Evolutionary conservation across 768 basidiomycete genomes (phyloP), one percentile per base, ranked within the genome.

Genomic region (Amanita pseudoporphyria): DNA sequence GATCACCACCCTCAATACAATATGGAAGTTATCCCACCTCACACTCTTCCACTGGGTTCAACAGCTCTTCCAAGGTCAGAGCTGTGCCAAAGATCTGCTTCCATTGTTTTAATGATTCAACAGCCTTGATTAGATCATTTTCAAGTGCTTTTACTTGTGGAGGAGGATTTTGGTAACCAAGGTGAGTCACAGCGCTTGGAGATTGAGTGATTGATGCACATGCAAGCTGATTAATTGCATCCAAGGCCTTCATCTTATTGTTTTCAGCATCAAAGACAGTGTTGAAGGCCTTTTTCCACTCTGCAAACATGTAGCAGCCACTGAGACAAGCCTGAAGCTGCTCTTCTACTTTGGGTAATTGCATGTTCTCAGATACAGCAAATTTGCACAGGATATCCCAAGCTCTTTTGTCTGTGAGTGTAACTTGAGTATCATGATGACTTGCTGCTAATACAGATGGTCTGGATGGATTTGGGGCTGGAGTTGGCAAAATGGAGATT

Each of bases 351-450:
- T 42, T 10, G 24, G 41, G 41, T 21, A 42, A 38, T 10, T 4
- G 7, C 10, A 38, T 38, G 26, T 28, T 28, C 4, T 37, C 45
- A 9, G 45, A 48, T 24, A 33, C 36, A 24, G 54, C 48, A 41
- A 52, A 48, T 28, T 31, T 24, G 13, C 53, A 22, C 16, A 45
- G 22, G 50, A 53, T 45, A 45, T 50, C 42, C 45, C 44, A 52
- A 42, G 55, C 42, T 36, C 18, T 41, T 33, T 33, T 33, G 35
- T 47, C 40, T 36, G 33, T 30, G 16, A 43, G 41, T 28, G 26
- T 9, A 12, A 26, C 41, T 30, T 24, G 41, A 42, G 41, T 42
- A n/a, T n/a, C n/a, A n/a, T n/a, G n/a, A n/a, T n/a, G n/a, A n/a
- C n/a, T n/a, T n/a, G n/a, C n/a, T n/a, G n/a, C n/a, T n/a, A n/a